Conservation (phyloP, 2,329 filamentous ascomycete genomes). For the Penicillium sp. region DNA sequence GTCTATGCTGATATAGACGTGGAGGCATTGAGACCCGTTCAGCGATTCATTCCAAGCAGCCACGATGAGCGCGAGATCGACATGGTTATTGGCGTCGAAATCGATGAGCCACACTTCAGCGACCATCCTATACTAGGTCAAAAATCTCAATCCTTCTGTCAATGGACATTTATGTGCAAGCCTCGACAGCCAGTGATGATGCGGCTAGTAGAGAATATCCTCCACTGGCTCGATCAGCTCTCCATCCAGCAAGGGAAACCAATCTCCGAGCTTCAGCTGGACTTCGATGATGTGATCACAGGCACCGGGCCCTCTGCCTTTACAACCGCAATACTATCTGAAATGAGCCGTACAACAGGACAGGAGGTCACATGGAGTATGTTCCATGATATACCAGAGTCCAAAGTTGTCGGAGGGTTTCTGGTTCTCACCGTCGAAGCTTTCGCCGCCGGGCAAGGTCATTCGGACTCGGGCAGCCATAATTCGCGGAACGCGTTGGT, state of each 20-base stretch:
- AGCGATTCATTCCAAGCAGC: conserved; percentile 61
- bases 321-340: conserved; percentile 61
- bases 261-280: conserved; percentile 61
- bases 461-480: conserved; percentile 70
- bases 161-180: conserved; percentile 73
- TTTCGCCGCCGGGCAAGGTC: conserved; percentile 70
- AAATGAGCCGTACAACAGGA: conserved; percentile 57
- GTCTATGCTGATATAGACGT: conserved; percentile 61
- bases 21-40: conserved; percentile 53
- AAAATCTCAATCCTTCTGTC: conserved; percentile 69
- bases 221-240: conserved; percentile 62
- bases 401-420: conserved; percentile 62
- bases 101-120: conserved; percentile 65
- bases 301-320: conserved; percentile 72
- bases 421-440: conserved; percentile 69
- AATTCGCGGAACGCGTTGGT: conserved; percentile 64
- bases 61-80: conserved; percentile 65
- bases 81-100: conserved; percentile 68
- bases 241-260: conserved; percentile 58
- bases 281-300: conserved; percentile 70
- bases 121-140: conserved; percentile 64
- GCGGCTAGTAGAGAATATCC: conserved; percentile 65
- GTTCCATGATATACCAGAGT: conserved; percentile 66
- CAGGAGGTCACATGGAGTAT: conserved; percentile 57
- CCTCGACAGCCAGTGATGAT: conserved; percentile 67